phyloP scores from a whole-genome alignment of 2,329 filamentous ascomycete genomes.

The Colletotrichum acutatum region DNA sequence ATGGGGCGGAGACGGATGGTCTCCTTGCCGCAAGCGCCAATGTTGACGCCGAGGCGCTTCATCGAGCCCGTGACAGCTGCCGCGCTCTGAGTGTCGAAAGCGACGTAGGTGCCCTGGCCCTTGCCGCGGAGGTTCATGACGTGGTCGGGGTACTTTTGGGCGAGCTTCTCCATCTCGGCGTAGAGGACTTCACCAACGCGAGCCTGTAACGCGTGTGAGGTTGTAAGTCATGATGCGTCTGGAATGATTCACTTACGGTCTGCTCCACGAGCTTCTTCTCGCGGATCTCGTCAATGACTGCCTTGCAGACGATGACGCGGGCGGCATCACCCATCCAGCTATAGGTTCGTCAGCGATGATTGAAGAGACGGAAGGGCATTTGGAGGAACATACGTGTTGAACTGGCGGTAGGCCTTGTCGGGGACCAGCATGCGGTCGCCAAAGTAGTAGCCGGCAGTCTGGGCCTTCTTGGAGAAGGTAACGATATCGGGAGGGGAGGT shows the following conservation, averaged over 20 bases:
- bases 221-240: background rate
- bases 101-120: slow-evolving; percentile 82
- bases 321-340: slow-evolving; percentile 85
- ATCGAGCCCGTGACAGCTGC: slow-evolving; percentile 77
- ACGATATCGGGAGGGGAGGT: slow-evolving; percentile 81
- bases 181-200: slow-evolving; percentile 77
- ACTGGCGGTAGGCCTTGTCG: slow-evolving; percentile 86
- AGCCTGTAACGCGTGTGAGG: slow-evolving; percentile 46
- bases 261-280: slow-evolving; percentile 75
- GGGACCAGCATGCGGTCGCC: slow-evolving; percentile 79
- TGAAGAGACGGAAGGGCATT: background rate
- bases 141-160: slow-evolving; percentile 73
- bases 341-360: background rate
- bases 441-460: slow-evolving; percentile 86
- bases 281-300: slow-evolving; percentile 81
- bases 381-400: slow-evolving; percentile 69
- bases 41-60: slow-evolving; percentile 79
- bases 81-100: slow-evolving; percentile 78
- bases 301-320: slow-evolving; percentile 80
- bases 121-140: slow-evolving; percentile 81
- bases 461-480: slow-evolving; percentile 90
- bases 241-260: slow-evolving; percentile 44
- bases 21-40: slow-evolving; percentile 77
- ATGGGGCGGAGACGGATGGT: slow-evolving; percentile 82
- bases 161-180: slow-evolving; percentile 70